phyloP scores from a whole-genome alignment of 176 grass and related monocot genomes.

The Dendrocalamus sinicus region DNA sequence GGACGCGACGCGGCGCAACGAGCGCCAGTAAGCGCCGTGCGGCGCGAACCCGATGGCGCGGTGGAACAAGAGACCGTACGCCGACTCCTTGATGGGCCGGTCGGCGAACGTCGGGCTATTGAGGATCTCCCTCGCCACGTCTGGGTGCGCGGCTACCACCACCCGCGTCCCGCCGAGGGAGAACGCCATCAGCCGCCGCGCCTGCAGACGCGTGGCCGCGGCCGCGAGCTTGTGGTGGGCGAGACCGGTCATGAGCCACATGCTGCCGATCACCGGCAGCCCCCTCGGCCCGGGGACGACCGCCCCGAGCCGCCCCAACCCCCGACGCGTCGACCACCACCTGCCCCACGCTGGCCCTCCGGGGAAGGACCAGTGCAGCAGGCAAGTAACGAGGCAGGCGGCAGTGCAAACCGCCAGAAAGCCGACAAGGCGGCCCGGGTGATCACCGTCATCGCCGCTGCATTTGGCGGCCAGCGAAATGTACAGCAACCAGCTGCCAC shows the following conservation, averaged over 20 bases:
- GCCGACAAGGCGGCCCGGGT: conserved; percentile 40
- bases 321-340: conserved; percentile 49
- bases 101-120: conserved; percentile 63
- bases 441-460: conserved; percentile 30
- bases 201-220: conserved; percentile 20
- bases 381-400: not conserved
- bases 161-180: conserved; percentile 69
- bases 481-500: conserved; percentile 59
- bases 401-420: conserved; percentile 10
- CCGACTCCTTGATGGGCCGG: conserved; percentile 87
- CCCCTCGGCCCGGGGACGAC: conserved; percentile 60
- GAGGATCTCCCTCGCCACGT: conserved; percentile 78
- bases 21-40: conserved; percentile 73
- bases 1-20: conserved; percentile 71
- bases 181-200: conserved; percentile 72
- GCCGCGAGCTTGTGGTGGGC: conserved; percentile 76
- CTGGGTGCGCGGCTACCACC: conserved; percentile 70
- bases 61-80: conserved; percentile 83
- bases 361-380: conserved; percentile 71
- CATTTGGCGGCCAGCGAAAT: conserved; percentile 64
- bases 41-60: conserved; percentile 98
- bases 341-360: conserved; percentile 82
- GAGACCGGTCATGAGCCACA: conserved; percentile 86
- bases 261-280: conserved; percentile 76
- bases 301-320: not conserved